Percentiles rank a stretch among this genome's conserved stretches.
phyloP scores from a whole-genome alignment of 352 stramenopile species.

The Elongisporangium undulatum region DNA sequence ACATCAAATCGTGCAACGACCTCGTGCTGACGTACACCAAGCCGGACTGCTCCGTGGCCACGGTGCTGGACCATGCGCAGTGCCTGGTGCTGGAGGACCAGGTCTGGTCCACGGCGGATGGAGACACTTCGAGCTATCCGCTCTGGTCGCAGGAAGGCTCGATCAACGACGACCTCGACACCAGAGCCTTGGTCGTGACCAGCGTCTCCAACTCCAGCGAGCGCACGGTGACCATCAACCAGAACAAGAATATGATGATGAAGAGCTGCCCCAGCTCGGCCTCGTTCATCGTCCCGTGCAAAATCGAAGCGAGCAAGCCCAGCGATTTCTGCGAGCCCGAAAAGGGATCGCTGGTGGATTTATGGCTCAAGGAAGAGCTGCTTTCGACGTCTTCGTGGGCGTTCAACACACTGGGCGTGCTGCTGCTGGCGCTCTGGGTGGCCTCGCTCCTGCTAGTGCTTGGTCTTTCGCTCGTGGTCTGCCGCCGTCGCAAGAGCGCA shows the following conservation, averaged over 20 bases:
- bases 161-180: constrained; percentile 3
- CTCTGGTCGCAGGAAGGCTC: constrained; percentile 38
- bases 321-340: constrained; percentile 30
- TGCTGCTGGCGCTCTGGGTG: constrained; percentile 4
- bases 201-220: constrained; percentile 2
- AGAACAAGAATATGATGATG: constrained; percentile 14
- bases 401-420: constrained; percentile 5
- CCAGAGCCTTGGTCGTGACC: constrained; percentile 1
- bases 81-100: constrained; percentile 25
- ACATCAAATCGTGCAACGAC: constrained; percentile 17
- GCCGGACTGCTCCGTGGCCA: constrained; percentile 18
- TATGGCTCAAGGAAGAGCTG: constrained; percentile 35
- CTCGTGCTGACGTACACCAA: constrained; percentile 28
- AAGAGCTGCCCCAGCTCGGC: constrained; percentile 23
- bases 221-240: constrained; percentile 47
- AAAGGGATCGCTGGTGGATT: constrained; percentile 21
- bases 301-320: constrained; percentile 7
- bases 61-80: constrained; percentile 17
- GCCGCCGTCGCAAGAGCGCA: neutral
- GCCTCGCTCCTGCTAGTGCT: neutral
- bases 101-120: constrained; percentile 10
- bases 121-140: constrained; percentile 11
- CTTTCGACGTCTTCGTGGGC: neutral
- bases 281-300: constrained; percentile 47
- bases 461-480: neutral